Percentiles rank a stretch among this genome's conserved stretches.
Evolutionary conservation across 345 rosid genomes (phyloP).

Genomic region (Eutrema yunnanense): DNA sequence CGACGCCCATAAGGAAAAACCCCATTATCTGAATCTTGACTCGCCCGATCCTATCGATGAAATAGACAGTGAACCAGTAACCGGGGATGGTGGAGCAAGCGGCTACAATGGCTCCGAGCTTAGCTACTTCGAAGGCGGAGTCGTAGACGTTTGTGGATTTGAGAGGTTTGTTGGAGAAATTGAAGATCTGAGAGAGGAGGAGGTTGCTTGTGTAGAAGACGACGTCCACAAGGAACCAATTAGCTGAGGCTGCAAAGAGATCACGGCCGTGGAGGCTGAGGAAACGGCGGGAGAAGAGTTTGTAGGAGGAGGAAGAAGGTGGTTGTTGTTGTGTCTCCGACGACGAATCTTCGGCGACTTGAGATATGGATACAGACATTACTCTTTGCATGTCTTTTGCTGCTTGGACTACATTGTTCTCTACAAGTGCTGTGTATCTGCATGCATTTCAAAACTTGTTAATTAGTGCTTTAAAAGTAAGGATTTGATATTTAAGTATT

Average conservation of each 20-base stretch:
- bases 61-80: conserved; percentile 53
- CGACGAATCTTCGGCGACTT: conserved; percentile 38
- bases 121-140: conserved; percentile 43
- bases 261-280: conserved; percentile 56
- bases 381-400: conserved; percentile 64
- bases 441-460: not conserved
- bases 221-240: conserved; percentile 65
- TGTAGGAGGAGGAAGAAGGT: conserved; percentile 34
- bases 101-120: conserved; percentile 42
- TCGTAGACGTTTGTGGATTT: conserved; percentile 19
- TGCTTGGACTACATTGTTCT: conserved; percentile 57
- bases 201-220: conserved; percentile 67
- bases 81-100: conserved; percentile 64
- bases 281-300: conserved; percentile 55
- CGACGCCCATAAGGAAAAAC: conserved; percentile 52
- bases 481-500: too few relatives aligned
- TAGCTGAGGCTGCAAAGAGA: conserved; percentile 49
- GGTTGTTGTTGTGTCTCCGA: not conserved
- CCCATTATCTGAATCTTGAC: conserved; percentile 60
- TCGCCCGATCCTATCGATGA: conserved; percentile 64
- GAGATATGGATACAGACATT: conserved; percentile 40
- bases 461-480: not conserved
- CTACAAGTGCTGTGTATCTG: conserved; percentile 77
- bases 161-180: not conserved
- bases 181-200: conserved; percentile 52